Conservation (phyloP, 1,284 basidiomycete genomes). For the Neonothopanus nambi region DNA sequence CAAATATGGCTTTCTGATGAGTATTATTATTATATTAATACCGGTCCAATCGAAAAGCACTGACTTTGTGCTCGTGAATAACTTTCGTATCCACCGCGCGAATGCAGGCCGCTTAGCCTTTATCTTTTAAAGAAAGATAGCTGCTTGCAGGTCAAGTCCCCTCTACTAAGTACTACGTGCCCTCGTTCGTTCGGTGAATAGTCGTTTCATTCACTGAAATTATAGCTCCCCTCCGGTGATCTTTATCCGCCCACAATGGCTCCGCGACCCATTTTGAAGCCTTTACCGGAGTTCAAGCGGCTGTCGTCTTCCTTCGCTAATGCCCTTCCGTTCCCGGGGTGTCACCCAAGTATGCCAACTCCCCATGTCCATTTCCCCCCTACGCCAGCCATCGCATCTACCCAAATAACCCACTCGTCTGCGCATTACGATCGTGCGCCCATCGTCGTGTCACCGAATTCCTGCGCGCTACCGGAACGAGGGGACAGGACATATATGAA, state of each 20-base stretch:
- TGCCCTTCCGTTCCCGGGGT: neutral
- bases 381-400: constrained; percentile 61
- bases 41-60: no score
- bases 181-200: no score
- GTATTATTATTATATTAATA: no score
- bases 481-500: constrained; percentile 44
- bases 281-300: constrained; percentile 16
- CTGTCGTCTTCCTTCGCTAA: neutral
- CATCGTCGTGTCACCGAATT: constrained; percentile 62
- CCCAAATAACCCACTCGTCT: constrained; percentile 60
- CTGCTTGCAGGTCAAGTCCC: no score
- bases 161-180: no score
- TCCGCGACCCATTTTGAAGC: constrained; percentile 35
- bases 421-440: constrained; percentile 71
- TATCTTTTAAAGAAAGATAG: no score
- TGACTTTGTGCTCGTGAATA: no score
- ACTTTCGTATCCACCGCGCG: no score
- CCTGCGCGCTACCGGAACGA: constrained; percentile 62
- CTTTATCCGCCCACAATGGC: constrained; percentile 13
- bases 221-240: no score
- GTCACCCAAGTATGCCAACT: constrained; percentile 27
- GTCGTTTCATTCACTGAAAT: no score
- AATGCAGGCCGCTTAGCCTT: no score
- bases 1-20: no score
- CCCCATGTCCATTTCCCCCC: constrained; percentile 79